Evolutionary conservation across 2,329 filamentous ascomycete species (phyloP).

Genomic region (Phymatotrichopsis omnivora): DNA sequence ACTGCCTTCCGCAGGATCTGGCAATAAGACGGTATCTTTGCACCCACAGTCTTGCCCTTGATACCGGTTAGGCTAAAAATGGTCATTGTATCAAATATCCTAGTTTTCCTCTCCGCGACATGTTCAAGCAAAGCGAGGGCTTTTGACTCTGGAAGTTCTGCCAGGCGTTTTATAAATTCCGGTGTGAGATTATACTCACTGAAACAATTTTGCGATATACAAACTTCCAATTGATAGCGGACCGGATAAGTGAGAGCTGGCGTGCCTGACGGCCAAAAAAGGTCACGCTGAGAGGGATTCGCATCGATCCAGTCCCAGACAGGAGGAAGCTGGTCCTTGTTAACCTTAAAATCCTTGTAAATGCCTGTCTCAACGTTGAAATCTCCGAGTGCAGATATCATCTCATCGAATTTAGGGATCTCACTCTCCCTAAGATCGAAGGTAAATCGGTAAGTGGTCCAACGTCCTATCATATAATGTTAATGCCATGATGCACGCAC

Average conservation of each 20-base stretch:
- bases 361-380: slow-evolving; percentile 55
- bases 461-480: slow-evolving; percentile 41
- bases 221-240: slow-evolving; percentile 86
- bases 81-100: slow-evolving; percentile 58
- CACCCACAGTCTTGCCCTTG: slow-evolving; percentile 40
- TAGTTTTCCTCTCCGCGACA: slow-evolving; percentile 54
- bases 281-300: slow-evolving; percentile 22
- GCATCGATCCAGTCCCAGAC: slow-evolving; percentile 40
- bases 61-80: slow-evolving; percentile 51
- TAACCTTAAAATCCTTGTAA: slow-evolving; percentile 39
- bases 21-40: slow-evolving; percentile 60
- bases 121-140: slow-evolving; percentile 31
- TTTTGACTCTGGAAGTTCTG: slow-evolving; percentile 39
- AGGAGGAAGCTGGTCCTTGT: slow-evolving; percentile 33
- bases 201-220: slow-evolving; percentile 68
- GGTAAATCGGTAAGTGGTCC: slow-evolving; percentile 46
- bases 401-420: slow-evolving; percentile 35
- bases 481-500: background rate
- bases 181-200: slow-evolving; percentile 62
- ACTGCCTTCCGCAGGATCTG: slow-evolving; percentile 63
- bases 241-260: slow-evolving; percentile 54
- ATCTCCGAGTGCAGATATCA: slow-evolving; percentile 52
- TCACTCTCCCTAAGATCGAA: slow-evolving; percentile 34
- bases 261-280: background rate
- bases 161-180: slow-evolving; percentile 57